Evolutionary conservation across 345 rosid species (phyloP).

Genomic region (Orychophragmus violaceus): DNA sequence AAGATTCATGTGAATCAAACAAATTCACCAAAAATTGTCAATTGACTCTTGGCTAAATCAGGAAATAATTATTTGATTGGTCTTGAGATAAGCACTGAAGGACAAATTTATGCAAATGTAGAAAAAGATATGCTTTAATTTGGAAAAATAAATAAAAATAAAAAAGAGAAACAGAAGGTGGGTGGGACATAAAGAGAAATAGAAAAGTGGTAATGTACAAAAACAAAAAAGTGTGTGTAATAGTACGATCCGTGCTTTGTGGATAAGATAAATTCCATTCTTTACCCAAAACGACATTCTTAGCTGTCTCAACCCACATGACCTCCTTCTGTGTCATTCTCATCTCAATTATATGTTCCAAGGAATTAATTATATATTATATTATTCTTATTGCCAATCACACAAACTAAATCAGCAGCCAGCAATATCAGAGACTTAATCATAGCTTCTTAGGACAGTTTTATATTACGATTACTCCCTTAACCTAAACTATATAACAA

Average conservation of each 20-base stretch:
- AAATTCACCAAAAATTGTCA: too few species aligned
- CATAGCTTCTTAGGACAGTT: constrained; percentile 13
- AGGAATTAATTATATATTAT: background rate
- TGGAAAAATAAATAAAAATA: too few species aligned
- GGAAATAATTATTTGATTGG: too few species aligned
- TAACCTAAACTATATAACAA: background rate
- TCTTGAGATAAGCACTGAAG: too few species aligned
- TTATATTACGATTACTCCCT: constrained; percentile 28
- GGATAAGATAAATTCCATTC: constrained; percentile 1
- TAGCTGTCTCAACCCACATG: constrained; percentile 35
- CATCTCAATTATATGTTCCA: constrained; percentile 24
- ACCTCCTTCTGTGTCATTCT: constrained; percentile 13
- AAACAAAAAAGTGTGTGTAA: too few species aligned
- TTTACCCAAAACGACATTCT: constrained; percentile 27
- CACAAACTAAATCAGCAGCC: constrained; percentile 18
- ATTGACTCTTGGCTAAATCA: too few species aligned
- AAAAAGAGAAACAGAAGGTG: background rate
- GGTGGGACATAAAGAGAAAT: background rate
- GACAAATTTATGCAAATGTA: too few species aligned
- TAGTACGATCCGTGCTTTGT: constrained; percentile 34
- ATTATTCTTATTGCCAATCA: constrained; percentile 21
- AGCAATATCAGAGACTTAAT: constrained; percentile 20
- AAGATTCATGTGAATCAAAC: too few species aligned
- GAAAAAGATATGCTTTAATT: too few species aligned
- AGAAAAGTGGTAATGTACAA: background rate